phyloP scores from a whole-genome alignment of 129 eudicot species.

The Gnaphalium uliginosum region DNA sequence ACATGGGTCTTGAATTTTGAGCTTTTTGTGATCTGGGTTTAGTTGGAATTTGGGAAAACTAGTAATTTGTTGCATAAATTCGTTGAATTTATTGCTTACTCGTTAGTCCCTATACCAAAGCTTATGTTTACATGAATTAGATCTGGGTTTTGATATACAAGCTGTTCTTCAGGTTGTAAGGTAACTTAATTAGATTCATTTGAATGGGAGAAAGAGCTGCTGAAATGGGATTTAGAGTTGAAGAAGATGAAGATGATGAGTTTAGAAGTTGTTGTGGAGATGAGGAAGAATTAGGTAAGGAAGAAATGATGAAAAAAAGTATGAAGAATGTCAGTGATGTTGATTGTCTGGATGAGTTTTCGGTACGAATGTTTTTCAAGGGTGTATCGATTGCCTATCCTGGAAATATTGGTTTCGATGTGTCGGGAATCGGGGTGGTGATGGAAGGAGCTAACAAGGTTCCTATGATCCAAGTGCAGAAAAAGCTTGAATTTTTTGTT shows the following conservation, averaged over 20 bases:
- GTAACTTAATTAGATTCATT: conserved; percentile 13
- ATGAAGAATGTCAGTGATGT: conserved; percentile 10
- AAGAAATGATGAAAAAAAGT: conserved; percentile 41
- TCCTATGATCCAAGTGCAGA: conserved; percentile 71
- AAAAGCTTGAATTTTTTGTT: conserved; percentile 85
- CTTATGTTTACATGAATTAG: conserved; percentile 3
- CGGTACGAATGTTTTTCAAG: conserved; percentile 74
- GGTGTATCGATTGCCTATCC: conserved; percentile 67
- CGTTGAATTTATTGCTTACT: conserved; percentile 3
- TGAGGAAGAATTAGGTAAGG: conserved; percentile 55
- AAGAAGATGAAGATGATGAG: conserved; percentile 91
- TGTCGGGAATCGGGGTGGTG: conserved; percentile 88
- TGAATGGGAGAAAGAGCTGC: conserved; percentile 33
- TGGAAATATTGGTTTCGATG: conserved; percentile 48
- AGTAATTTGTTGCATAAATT: conserved; percentile 8
- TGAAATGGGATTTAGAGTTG: conserved; percentile 36
- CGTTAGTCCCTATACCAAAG: not conserved
- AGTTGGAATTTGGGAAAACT: conserved; percentile 9
- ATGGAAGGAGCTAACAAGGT: conserved; percentile 51
- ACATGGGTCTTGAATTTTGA: conserved; percentile 27
- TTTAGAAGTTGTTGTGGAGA: conserved; percentile 91
- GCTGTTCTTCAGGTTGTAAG: conserved; percentile 29
- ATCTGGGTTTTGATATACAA: conserved; percentile 21
- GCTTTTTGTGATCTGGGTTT: conserved; percentile 34
- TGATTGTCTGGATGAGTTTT: conserved; percentile 47